A percentile compares a stretch with the other conserved stretches of the same genome.
Evolutionary conservation across 2,329 filamentous ascomycete species (phyloP).

Genomic region (Calonectria pseudoturangicola): DNA sequence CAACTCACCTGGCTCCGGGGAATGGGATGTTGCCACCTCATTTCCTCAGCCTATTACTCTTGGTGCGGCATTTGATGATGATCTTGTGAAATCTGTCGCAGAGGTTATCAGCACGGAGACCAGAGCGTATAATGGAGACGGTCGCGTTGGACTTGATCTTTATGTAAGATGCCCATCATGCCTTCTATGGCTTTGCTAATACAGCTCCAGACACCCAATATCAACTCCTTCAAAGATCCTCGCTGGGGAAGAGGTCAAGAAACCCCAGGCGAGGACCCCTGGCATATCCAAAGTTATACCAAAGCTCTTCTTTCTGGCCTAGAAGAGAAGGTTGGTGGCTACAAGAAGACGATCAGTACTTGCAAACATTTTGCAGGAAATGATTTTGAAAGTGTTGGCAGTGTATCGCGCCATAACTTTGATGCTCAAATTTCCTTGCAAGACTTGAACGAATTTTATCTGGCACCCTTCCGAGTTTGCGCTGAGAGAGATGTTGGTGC

Average conservation of each 20-base stretch:
- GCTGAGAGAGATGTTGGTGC: slow-evolving; percentile 1
- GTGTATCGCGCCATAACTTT: background rate
- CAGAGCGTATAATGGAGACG: background rate
- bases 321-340: slow-evolving; percentile 6
- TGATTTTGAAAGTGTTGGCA: slow-evolving; percentile 1
- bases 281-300: background rate
- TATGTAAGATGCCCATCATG: background rate
- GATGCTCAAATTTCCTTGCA: slow-evolving; percentile 2
- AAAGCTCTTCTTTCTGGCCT: slow-evolving; percentile 1
- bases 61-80: slow-evolving; percentile 8
- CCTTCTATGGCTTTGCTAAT: background rate
- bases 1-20: background rate
- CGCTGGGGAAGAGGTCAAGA: slow-evolving; percentile 4
- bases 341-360: slow-evolving; percentile 16
- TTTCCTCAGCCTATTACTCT: slow-evolving; percentile 9
- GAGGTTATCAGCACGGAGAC: slow-evolving; percentile 10
- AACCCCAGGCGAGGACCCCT: background rate
- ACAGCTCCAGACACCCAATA: background rate
- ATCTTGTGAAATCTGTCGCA: slow-evolving; percentile 8
- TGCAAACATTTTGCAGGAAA: slow-evolving; percentile 20
- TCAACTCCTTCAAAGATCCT: slow-evolving; percentile 19
- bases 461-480: background rate
- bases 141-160: slow-evolving; percentile 7
- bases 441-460: slow-evolving; percentile 11
- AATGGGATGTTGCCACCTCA: slow-evolving; percentile 1